Evolutionary conservation across 305 asterid genomes (phyloP).

Genomic region (Fraxinus sp.): DNA sequence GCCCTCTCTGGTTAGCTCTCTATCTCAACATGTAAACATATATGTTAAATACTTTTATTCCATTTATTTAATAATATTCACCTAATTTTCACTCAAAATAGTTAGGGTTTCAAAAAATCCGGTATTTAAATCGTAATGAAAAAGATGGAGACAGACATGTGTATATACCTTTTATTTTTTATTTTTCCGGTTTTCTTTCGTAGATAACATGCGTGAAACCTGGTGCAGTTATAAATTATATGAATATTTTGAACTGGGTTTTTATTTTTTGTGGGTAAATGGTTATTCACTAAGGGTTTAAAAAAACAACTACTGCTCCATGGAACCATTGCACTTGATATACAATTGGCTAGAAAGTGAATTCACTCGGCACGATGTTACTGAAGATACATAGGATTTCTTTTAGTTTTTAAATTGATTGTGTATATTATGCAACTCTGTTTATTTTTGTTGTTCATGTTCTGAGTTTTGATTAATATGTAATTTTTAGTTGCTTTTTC

Average conservation of each 20-base stretch:
- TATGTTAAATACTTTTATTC: slow-evolving; percentile 10
- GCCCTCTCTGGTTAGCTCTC: slow-evolving; percentile 26
- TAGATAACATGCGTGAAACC: neutral
- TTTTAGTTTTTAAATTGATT: neutral
- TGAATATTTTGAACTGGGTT: neutral
- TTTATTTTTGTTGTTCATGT: neutral
- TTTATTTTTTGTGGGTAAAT: neutral
- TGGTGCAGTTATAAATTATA: neutral
- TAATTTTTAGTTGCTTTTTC: neutral
- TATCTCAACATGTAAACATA: slow-evolving; percentile 8
- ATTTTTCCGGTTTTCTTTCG: neutral
- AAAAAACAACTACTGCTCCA: neutral
- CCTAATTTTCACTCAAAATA: slow-evolving; percentile 26
- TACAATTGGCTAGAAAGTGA: neutral
- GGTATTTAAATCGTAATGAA: neutral
- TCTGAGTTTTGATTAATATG: neutral
- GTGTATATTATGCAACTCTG: neutral
- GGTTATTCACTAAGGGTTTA: neutral
- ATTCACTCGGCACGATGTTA: neutral
- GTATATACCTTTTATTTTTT: neutral
- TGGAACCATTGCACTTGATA: neutral
- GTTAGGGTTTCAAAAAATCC: slow-evolving; percentile 40
- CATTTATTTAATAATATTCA: slow-evolving; percentile 23
- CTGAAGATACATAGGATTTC: neutral
- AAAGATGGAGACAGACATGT: neutral